These are phyloP conservation scores for Fusarium armeniacum DNA, from an alignment of 2,329 filamentous ascomycete genomes.

Conservation along the genomic window DNA sequence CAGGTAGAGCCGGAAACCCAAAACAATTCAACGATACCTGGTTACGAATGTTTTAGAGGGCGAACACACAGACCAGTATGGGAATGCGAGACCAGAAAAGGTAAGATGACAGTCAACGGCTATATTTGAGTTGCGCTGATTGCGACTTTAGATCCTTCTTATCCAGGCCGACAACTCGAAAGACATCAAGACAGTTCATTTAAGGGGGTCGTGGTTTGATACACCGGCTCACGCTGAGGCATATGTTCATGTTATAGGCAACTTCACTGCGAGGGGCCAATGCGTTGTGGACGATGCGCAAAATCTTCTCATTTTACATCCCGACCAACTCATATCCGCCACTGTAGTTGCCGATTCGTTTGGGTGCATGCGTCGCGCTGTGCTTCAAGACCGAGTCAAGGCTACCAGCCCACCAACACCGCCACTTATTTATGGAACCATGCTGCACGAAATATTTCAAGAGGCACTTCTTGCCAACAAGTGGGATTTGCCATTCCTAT, in stretches of 20 bases:
- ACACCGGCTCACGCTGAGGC: conserved; percentile 80
- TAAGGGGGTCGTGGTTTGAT: conserved; percentile 89
- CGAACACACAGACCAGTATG: conserved; percentile 74
- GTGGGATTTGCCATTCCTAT: conserved; percentile 81
- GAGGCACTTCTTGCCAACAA: conserved; percentile 85
- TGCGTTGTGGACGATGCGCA: conserved; percentile 86
- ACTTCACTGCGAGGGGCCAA: conserved; percentile 76
- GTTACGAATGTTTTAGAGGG: conserved; percentile 80
- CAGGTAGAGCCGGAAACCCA: conserved; percentile 75
- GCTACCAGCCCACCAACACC: conserved; percentile 84
- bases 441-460: conserved; percentile 96
- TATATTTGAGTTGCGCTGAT: conserved; percentile 34
- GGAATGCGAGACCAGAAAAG: conserved; percentile 76
- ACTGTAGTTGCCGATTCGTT: conserved; percentile 98
- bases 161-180: conserved; percentile 83
- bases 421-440: conserved; percentile 90
- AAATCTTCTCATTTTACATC: conserved; percentile 91
- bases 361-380: conserved; percentile 88
- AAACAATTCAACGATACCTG: conserved; percentile 88
- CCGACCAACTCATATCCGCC: conserved; percentile 93
- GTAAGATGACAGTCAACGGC: conserved; percentile 60
- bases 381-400: conserved; percentile 95
- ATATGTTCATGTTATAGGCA: conserved; percentile 88
- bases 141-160: conserved; percentile 74
- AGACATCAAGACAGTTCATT: conserved; percentile 74